Base-by-base conservation (phyloP, 768 basidiomycete genomes). In the Rickenella mellea region DNA sequence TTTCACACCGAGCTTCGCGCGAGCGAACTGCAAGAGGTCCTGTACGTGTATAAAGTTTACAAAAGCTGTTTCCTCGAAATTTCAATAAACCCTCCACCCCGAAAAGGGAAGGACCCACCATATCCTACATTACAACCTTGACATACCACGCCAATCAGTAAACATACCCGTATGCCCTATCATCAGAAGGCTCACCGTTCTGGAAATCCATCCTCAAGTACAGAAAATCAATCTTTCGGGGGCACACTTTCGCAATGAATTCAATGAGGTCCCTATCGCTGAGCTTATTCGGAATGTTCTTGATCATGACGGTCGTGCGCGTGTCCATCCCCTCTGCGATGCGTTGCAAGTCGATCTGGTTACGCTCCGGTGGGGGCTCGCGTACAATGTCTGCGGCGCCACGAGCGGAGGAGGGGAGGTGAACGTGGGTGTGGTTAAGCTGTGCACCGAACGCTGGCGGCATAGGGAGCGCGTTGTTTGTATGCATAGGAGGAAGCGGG, bases 241-340 rank as follows among this genome's bases (percentile, higher is more conserved):
- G 75, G 56, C 81, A 84, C 20, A 86, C 84, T 47, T 75, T 71
- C 39, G 63, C 70, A 47, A 86, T 86, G 52, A 76, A 89, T 28
- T 62, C 60, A 45, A 79, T 66, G 51, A 88, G 55, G 48, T 88
- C 83, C 53, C 67, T 71, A 60, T 87, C 83, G 47, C 69, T 81
- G 83, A 88, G 86, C 60, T 91, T 90, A 63, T 92, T 93, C 2
- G 90, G 90, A 33, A 93, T 86, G 54, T 93, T 93, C 64, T 91
- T 89, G 48, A 87, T 78, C 84, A 88, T 89, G 37, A 89, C 79
- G 22, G 88, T 89, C 26, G 86, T 87, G 25, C 88, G 70, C 27
- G 80, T 87, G 51, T 90, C 87, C 45, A 69, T 59, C 4, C 90
- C 90, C 24, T 71, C 73, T 58, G 83, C 84, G 51, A 93, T 91